Base-by-base conservation (phyloP, 2,329 filamentous ascomycete genomes). In the Ascochyta viciae-villosae region DNA sequence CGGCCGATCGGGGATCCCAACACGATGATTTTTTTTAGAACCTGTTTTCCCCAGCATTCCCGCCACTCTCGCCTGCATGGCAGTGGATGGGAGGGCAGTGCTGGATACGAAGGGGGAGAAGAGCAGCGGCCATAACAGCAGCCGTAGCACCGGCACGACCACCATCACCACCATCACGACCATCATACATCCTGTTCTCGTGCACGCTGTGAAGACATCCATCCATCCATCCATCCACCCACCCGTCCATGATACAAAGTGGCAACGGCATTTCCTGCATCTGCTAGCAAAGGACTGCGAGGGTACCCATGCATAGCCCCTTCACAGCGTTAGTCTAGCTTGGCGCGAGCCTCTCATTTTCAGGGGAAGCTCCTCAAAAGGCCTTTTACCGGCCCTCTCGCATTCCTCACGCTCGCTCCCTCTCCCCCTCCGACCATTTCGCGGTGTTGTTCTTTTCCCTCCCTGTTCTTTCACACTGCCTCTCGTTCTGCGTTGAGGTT, bases 331-430 rank as follows among this genome's bases (percentile, higher is more conserved):
- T 69, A 68, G 54, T 48, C 57, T 46, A 60, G 60, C 65, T 68
- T 68, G 66, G 65, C 64, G 53, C 47, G 54, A 60, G 57, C 60
- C 61, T 68, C 60, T 64, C 58, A 64, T 65, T 67, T 67, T 69
- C 66, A 69, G 66, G 66, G 66, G 66, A 64, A 69, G 57, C 61
- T 68, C 50, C 62, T 67, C 61, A 72, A 72, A 72, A 62, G 63
- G 62, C 62, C 62, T 61, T 65, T 54, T 65, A 52, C 66, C 64
- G 66, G 62, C 67, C 58, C 66, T 63, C 64, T 61, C 60, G 59
- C 67, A 70, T 68, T 70, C 65, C 60, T 61, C 60, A 65, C 65
- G 50, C 66, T 66, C 66, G 68, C 69, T 70, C 66, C 60, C 64
- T 66, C 63, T 61, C 57, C 69, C 58, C 61, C 68, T 65, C 60